These are phyloP conservation scores for Primulina tabacum DNA, from an alignment of 257 asterid genomes.

Conservation along the genomic window DNA sequence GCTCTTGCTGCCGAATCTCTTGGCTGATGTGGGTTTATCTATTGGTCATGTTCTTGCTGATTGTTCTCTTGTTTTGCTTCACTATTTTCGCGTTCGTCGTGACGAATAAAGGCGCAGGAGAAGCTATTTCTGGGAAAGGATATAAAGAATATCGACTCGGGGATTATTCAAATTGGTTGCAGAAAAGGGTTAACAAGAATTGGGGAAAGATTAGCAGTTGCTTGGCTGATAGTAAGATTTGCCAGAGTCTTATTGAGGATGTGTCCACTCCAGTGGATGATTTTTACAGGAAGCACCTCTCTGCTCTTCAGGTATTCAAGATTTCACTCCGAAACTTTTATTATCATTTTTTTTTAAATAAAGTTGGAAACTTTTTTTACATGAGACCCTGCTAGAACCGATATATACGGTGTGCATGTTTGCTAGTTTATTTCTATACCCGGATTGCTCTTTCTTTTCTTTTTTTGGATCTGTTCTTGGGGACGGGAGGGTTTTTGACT, in stretches of 20 bases:
- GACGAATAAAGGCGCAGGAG: constrained; percentile 84
- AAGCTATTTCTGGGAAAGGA: constrained; percentile 51
- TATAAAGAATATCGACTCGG: constrained; percentile 80
- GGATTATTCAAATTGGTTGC: constrained; percentile 85
- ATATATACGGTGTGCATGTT: not conserved
- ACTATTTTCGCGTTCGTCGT: constrained; percentile 92
- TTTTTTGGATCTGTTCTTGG: too few relatives aligned
- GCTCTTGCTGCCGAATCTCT: constrained; percentile 72
- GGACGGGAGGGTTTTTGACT: too few relatives aligned
- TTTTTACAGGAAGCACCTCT: constrained; percentile 49
- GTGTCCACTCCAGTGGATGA: constrained; percentile 33
- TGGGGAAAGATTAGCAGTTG: constrained; percentile 73
- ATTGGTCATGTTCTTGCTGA: constrained; percentile 74
- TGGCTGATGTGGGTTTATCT: constrained; percentile 83
- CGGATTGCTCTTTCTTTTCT: too few relatives aligned
- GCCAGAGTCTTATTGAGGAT: constrained; percentile 48
- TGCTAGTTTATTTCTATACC: too few relatives aligned
- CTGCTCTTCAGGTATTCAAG: constrained; percentile 67
- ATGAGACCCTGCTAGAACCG: not conserved
- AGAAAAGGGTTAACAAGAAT: constrained; percentile 60
- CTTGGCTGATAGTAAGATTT: constrained; percentile 59
- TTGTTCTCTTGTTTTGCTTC: constrained; percentile 60
- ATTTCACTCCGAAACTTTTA: too few relatives aligned
- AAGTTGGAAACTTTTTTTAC: not conserved
- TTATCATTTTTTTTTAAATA: not conserved